These are phyloP conservation scores for Fusarium verticillioides DNA, from an alignment of 2,329 filamentous ascomycete genomes.

Conservation along the genomic window DNA sequence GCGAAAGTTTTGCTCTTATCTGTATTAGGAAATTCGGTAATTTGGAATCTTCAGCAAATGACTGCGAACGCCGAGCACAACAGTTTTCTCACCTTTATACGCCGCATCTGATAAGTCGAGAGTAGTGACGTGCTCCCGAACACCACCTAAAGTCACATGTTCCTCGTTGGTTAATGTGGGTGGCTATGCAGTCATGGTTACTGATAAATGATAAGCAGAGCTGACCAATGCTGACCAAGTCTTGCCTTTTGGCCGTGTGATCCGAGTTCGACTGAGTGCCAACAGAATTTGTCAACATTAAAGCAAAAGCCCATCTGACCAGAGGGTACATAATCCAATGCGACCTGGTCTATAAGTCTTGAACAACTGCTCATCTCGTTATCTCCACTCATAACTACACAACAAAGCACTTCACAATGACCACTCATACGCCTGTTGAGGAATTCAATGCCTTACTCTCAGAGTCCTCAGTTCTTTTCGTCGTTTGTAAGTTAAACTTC, in stretches of 20 bases:
- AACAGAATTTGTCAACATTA: neutral
- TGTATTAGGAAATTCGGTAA: neutral
- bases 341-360: neutral
- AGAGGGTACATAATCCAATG: neutral
- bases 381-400: neutral
- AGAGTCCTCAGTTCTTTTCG: neutral
- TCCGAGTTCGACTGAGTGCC: neutral
- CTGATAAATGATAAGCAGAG: too few species aligned
- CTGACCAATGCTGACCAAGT: neutral
- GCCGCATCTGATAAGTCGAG: neutral
- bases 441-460: neutral
- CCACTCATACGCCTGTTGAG: neutral
- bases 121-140: neutral
- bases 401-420: neutral
- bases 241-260: too few species aligned
- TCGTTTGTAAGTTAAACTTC: neutral
- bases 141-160: too few species aligned
- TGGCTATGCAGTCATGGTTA: too few species aligned
- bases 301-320: neutral
- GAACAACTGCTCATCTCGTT: rapidly evolving
- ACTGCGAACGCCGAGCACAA: neutral
- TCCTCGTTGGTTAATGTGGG: neutral
- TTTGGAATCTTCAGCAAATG: neutral
- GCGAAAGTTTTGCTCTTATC: too few species aligned
- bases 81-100: neutral